These are phyloP conservation scores for Mortierella alpina DNA, from an alignment of 192 early-diverging fungal species.

Conservation along the genomic window DNA sequence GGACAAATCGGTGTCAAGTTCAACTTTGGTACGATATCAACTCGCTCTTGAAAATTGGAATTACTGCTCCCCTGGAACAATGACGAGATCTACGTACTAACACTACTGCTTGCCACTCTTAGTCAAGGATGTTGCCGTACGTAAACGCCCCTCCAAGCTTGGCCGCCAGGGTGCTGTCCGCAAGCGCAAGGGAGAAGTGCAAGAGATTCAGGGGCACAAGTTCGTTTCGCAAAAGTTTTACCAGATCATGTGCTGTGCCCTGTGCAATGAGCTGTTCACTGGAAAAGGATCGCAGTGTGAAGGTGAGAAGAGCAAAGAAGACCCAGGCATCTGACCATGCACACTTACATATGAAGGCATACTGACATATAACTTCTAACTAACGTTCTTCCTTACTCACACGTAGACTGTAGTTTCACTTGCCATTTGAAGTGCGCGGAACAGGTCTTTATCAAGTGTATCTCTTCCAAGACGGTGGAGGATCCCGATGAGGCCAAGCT, in stretches of 20 bases:
- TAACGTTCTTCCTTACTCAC: neutral
- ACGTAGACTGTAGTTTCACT: constrained; percentile 86
- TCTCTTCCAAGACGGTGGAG: constrained; percentile 69
- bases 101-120: neutral
- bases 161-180: constrained; percentile 86
- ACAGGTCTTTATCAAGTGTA: constrained; percentile 91
- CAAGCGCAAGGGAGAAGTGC: constrained; percentile 82
- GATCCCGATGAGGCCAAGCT: constrained; percentile 77
- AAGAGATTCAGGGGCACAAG: constrained; percentile 93
- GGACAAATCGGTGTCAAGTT: constrained; percentile 89
- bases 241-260: constrained; percentile 97
- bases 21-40: constrained; percentile 77
- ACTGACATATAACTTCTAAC: no score
- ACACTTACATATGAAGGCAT: neutral
- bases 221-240: constrained; percentile 92
- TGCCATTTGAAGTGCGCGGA: constrained; percentile 91
- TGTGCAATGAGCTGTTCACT: constrained; percentile 93
- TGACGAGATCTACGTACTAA: neutral
- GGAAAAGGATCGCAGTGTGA: constrained; percentile 93
- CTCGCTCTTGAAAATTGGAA: no score
- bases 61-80: neutral
- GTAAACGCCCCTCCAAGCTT: constrained; percentile 64
- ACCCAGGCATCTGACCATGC: no score
- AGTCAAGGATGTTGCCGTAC: constrained; percentile 63
- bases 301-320: constrained; percentile 54